Evolutionary conservation across 352 stramenopile species (phyloP).

Genomic region (Thalassiosira hispida): DNA sequence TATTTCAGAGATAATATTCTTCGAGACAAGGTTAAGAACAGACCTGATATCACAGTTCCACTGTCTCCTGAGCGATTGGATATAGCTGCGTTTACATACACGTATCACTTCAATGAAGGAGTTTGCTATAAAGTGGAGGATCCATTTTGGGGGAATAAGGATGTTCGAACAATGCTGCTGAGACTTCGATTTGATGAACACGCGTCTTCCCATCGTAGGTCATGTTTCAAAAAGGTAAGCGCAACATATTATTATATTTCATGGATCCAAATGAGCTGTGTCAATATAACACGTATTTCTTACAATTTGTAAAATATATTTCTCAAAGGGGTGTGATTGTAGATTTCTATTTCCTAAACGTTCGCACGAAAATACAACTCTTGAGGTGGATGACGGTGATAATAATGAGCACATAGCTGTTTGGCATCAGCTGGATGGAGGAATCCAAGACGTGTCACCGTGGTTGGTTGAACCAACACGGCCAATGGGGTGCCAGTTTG

Average conservation of each 20-base stretch:
- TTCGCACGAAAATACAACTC: neutral
- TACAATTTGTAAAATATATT: constrained; percentile 19
- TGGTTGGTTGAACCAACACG: constrained; percentile 7
- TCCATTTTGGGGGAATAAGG: constrained; percentile 21
- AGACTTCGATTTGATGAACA: constrained; percentile 30
- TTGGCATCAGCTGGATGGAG: constrained; percentile 15
- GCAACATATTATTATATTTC: neutral
- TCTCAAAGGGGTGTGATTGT: constrained; percentile 23
- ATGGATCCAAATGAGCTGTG: neutral
- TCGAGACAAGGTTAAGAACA: constrained; percentile 12
- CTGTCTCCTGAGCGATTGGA: constrained; percentile 2
- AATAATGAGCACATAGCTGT: constrained; percentile 2
- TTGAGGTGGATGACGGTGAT: constrained; percentile 6
- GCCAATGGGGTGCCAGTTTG: constrained; percentile 26
- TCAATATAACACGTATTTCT: too few relatives aligned
- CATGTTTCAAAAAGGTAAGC: constrained; percentile 44
- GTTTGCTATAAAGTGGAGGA: neutral
- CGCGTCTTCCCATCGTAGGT: constrained; percentile 9
- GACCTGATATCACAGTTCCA: neutral
- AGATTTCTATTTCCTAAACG: too few relatives aligned
- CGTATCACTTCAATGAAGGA: constrained; percentile 25
- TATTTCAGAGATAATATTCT: too few relatives aligned
- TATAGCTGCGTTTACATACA: constrained; percentile 21
- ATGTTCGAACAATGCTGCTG: constrained; percentile 20
- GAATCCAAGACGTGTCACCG: neutral